Conservation (phyloP, 2,329 filamentous ascomycete genomes). For the Parastagonospora avenae region DNA sequence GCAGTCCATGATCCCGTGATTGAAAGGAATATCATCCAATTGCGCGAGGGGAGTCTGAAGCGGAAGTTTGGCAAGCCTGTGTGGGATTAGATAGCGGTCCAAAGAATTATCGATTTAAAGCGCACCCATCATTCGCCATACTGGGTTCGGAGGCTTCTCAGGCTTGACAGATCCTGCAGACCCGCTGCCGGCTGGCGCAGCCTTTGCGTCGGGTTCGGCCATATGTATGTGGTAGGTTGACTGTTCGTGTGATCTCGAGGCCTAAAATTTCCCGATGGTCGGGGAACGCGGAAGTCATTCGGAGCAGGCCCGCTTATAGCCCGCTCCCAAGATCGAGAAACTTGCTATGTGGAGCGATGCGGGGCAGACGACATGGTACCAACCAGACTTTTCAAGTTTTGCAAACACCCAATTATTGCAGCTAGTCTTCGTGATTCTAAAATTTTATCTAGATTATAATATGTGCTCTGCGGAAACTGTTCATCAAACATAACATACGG, state of each 20-base stretch:
- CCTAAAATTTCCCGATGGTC: constrained; percentile 33
- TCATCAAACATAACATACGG: constrained; percentile 2
- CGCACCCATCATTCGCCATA: constrained; percentile 49
- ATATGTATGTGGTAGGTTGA: constrained; percentile 29
- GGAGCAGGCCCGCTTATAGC: constrained; percentile 8
- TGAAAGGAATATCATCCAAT: constrained; percentile 95
- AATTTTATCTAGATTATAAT: too few relatives aligned
- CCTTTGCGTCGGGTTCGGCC: constrained; percentile 40
- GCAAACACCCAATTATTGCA: too few relatives aligned
- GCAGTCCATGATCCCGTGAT: constrained; percentile 77
- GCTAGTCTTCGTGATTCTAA: too few relatives aligned
- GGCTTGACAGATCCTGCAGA: constrained; percentile 31
- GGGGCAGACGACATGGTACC: not conserved
- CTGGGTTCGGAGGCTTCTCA: constrained; percentile 43
- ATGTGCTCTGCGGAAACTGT: too few relatives aligned
- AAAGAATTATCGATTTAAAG: constrained; percentile 1
- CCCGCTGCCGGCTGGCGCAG: constrained; percentile 25
- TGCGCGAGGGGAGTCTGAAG: constrained; percentile 85
- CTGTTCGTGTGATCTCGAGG: constrained; percentile 14
- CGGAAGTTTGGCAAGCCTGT: constrained; percentile 82
- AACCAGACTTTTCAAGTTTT: too few relatives aligned
- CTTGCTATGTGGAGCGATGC: not conserved
- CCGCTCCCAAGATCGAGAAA: not conserved
- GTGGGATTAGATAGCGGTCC: constrained; percentile 13
- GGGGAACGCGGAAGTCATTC: constrained; percentile 22